Evolutionary conservation across 1,139 yeast genomes (phyloP).

Genomic region (Taphrina betulina): DNA sequence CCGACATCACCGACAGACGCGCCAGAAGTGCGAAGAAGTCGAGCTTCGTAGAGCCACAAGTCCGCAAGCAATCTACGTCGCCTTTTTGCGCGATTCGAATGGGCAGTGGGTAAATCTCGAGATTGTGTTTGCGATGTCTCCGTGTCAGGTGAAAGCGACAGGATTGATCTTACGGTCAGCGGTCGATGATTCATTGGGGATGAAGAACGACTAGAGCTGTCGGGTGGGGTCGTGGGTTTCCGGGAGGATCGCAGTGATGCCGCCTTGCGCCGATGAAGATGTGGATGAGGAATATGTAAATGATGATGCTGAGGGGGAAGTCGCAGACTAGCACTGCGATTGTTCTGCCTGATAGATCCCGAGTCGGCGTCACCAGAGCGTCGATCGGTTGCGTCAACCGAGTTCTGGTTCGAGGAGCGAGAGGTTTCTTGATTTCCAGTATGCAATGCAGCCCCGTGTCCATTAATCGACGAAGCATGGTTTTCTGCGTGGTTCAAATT

Average conservation of each 20-base stretch:
- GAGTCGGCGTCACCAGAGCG: neutral
- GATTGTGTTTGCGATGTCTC: neutral
- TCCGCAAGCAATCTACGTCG: constrained; percentile 9
- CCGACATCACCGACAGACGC: neutral
- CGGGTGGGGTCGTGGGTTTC: neutral
- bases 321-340: constrained; percentile 2
- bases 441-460: neutral
- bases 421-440: too few species aligned
- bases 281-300: constrained; percentile 1
- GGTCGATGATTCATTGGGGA: constrained; percentile 6
- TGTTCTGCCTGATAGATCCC: too few species aligned
- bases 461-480: neutral
- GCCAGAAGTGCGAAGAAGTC: neutral
- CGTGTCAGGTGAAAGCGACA: neutral
- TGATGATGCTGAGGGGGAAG: neutral
- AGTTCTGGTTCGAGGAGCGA: too few species aligned
- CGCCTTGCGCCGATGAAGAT: neutral
- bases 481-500: neutral
- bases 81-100: neutral
- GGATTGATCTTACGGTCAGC: neutral
- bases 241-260: neutral
- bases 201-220: constrained; percentile 10
- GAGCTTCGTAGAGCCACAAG: constrained; percentile 11
- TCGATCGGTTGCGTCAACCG: too few species aligned
- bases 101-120: neutral